Evolutionary conservation across 108 stramenopile species (phyloP).

Genomic region (Parietichytrium sp.): DNA sequence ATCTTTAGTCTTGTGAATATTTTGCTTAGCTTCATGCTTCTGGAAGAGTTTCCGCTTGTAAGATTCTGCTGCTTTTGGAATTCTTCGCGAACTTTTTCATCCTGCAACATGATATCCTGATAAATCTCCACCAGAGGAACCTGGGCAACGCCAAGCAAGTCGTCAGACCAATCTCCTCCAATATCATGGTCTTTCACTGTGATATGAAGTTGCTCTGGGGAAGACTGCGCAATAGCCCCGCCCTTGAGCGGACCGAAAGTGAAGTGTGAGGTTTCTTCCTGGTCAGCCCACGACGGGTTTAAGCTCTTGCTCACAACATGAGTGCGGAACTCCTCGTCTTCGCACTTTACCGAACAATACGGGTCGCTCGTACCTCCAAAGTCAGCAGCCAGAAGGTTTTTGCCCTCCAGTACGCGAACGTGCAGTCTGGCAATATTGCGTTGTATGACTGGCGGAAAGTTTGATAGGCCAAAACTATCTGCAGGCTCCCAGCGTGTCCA

Average conservation of each 20-base stretch:
- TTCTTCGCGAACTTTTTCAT: background rate
- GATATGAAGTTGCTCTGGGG: background rate
- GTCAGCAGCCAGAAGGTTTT: background rate
- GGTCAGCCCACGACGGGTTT: background rate
- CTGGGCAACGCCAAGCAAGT: constrained; percentile 16
- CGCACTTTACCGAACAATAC: background rate
- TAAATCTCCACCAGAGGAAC: background rate
- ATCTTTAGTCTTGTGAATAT: background rate
- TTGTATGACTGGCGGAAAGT: background rate
- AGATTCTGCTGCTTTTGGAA: background rate
- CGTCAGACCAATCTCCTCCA: constrained; percentile 12
- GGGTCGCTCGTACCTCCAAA: constrained; percentile 29
- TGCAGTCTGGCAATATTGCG: constrained; percentile 7
- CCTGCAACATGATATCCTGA: background rate
- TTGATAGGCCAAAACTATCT: background rate
- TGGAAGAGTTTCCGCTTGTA: background rate
- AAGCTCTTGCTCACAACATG: background rate
- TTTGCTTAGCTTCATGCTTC: background rate
- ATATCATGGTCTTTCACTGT: background rate
- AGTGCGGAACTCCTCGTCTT: background rate
- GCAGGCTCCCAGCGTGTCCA: background rate
- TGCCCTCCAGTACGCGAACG: background rate
- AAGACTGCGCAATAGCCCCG: background rate
- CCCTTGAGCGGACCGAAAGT: background rate
- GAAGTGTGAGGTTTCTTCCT: constrained; percentile 20